Base-by-base conservation (phyloP, 495 filamentous ascomycete species). In the Clohesyomyces aquaticus region DNA sequence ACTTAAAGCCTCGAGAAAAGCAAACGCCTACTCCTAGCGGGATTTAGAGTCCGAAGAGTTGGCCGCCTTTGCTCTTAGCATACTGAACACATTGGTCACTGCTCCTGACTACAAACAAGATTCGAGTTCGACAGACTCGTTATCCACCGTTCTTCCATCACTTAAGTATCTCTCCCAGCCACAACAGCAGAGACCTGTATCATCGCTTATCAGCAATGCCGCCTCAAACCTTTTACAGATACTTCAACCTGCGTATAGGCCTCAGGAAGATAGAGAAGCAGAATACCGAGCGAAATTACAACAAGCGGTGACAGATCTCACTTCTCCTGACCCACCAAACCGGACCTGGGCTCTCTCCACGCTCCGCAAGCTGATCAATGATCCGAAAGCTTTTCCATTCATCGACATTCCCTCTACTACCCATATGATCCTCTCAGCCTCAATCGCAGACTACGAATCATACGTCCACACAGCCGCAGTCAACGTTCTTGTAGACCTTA, bases 311-410 rank as follows among this genome's bases (percentile, higher is more conserved):
- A 83, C 81, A 0, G 90, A 93, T 69, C 85, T 94, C 56, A 87
- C 86, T 19, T 89, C 91, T 56, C 82, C 87, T 0, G 85, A 90
- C 0, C 83, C 90, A 6, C 91, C 91, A 0, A 86, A 93, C 10
- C 85, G 90, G 27, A 87, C 85, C 4, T 88, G 94, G 71, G 91
- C 90, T 10, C 83, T 96, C 35, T 85, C 87, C 21, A 80, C 91
- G 0, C 75, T 95, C 16, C 83, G 85, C 0, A 77, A 77, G 28
- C 75, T 96, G 18, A 84, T 94, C 65, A 32, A 59, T 21, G 28
- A 55, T 32, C 42, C 63, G 3, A 32, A 11, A 4, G 1, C 59
- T 25, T 71, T 65, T 49, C 12, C 59, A 9, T 43, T 67, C 56
- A 57, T 71, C 29, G 64, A 67, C 26, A 42, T 66, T 18, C 69